A percentile compares a stretch with the other conserved stretches of the same genome.
phyloP scores from a whole-genome alignment of 345 rosid genomes.

The Raphanus raphanistrum region DNA sequence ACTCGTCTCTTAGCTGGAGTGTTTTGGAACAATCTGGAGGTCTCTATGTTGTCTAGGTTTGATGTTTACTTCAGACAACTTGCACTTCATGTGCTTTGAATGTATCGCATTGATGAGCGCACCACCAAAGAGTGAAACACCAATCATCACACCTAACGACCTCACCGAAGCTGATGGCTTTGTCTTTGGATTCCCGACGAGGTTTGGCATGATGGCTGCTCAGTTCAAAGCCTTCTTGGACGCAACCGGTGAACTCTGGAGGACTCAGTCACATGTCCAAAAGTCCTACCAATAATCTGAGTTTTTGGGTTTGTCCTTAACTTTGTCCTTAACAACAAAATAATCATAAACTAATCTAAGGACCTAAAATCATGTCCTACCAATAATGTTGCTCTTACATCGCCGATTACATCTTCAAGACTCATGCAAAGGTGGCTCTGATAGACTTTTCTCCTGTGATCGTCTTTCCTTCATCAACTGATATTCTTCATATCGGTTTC shows the following conservation, averaged over 20 bases:
- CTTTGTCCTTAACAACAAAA: no score
- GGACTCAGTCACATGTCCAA: constrained; percentile 59
- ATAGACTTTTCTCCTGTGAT: no score
- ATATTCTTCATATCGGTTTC: no score
- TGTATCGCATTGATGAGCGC: constrained; percentile 41
- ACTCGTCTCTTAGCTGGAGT: constrained; percentile 18
- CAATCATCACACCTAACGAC: constrained; percentile 67
- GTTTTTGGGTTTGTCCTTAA: no score
- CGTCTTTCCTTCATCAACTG: no score
- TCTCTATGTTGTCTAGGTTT: constrained; percentile 16
- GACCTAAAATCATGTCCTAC: no score
- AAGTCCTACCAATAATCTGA: no score
- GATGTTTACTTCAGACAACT: constrained; percentile 28
- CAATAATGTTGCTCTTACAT: no score
- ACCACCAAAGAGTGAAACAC: constrained; percentile 81
- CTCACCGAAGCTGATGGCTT: constrained; percentile 92
- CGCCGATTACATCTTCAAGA: no score
- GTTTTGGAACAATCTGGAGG: constrained; percentile 23
- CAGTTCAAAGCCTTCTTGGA: constrained; percentile 96
- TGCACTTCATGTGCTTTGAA: constrained; percentile 17
- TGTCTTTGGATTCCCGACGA: constrained; percentile 93
- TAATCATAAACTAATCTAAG: no score
- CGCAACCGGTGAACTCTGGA: constrained; percentile 94
- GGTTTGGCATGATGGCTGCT: constrained; percentile 99
- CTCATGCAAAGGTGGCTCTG: no score